Conservation (phyloP, 2,329 filamentous ascomycete genomes). For the Diaporthe sp. region DNA sequence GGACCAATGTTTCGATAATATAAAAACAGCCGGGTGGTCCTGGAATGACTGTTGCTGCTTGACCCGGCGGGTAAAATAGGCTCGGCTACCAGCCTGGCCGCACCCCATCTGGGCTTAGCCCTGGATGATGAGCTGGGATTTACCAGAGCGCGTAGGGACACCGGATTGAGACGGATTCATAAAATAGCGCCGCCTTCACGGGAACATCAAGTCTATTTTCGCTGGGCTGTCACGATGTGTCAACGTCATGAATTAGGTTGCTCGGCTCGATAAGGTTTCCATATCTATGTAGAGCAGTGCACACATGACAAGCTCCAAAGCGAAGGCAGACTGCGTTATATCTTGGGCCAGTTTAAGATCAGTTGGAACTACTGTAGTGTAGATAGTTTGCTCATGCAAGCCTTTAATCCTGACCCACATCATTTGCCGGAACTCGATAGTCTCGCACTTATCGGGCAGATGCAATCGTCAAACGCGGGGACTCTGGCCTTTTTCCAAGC, state of each 20-base stretch:
- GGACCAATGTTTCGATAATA: neutral
- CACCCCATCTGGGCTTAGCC: slow-evolving; percentile 1
- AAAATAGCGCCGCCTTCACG: slow-evolving; percentile 1
- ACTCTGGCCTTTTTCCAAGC: neutral
- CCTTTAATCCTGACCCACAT: neutral
- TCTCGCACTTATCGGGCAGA: neutral
- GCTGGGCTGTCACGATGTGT: neutral
- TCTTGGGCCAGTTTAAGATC: neutral
- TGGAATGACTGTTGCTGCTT: neutral
- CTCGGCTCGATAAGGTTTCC: neutral
- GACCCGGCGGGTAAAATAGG: slow-evolving; percentile 2
- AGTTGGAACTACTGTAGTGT: neutral
- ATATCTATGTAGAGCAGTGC: neutral
- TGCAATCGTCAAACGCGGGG: neutral
- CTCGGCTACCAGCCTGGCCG: slow-evolving; percentile 10
- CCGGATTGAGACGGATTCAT: slow-evolving; percentile 1
- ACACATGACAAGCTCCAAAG: neutral
- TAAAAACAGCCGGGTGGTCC: neutral
- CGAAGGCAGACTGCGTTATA: neutral
- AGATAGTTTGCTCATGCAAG: neutral
- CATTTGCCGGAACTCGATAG: neutral
- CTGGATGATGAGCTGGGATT: neutral
- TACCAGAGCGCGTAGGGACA: neutral
- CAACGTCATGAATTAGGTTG: neutral
- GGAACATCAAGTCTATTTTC: neutral